Evolutionary conservation across 192 early-diverging fungal species (phyloP), one percentile per base, ranked within the genome.

Genomic region (Phycomyces nitens): DNA sequence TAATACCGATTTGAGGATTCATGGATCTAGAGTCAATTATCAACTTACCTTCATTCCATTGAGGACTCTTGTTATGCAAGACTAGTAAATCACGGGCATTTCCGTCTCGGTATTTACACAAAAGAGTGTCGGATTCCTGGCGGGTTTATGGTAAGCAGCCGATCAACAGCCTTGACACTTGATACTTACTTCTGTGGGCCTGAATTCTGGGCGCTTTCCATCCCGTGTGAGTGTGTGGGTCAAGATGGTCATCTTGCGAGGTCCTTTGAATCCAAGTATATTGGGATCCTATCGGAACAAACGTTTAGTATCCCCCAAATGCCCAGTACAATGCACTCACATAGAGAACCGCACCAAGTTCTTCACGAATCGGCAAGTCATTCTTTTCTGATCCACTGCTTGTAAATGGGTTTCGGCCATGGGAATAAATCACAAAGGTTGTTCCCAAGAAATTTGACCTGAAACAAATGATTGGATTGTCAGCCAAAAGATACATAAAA

Each of bases 401-500:
- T 71, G 62, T 58, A 34, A 58, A 47, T 40, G 79, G 82, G 57
- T 74, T 77, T 34, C 70, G 51, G 0, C 78, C 84, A 53, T 82
- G 77, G 16, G 85, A 87, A 69, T 90, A 88, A 8, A 96, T 84
- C 15, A 79, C 72, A 75, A 93, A 97, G 21, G 81, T 84, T 2
- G 92, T 94, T 10, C 94, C 95, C 40, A 93, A 56, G 23, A 94
- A 90, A 66, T 96, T 96, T 6, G 92, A 90, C 55, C 89, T 86
- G 57, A 60, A 2, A 22, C 10, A 63, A 5, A 58, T 41, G 40
- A 66, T 56, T 21, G 22, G 23, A 39, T 23, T 40, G 24, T 57
- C 11, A n/a, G 72, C 10, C 55, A 68, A 7, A 65, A 63, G 40
- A 34, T 47, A 51, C 55, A 68, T 6, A 65, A 63, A 49, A 34